phyloP scores from a whole-genome alignment of 805 yeast species.

The Priceomyces carsonii region DNA sequence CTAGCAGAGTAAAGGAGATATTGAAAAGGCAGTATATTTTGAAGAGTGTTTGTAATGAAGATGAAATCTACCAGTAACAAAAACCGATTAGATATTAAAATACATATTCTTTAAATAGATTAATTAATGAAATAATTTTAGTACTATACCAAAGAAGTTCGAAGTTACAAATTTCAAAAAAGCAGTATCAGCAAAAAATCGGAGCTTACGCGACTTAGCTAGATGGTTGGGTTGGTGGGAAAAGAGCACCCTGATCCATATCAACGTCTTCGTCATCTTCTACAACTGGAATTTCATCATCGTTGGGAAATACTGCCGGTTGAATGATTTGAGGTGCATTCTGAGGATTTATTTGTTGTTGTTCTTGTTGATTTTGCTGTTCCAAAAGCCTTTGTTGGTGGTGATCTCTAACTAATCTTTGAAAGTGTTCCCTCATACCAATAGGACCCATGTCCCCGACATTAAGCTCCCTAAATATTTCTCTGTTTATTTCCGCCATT shows the following conservation, averaged over 20 bases:
- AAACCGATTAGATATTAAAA: not conserved
- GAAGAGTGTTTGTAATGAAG: slow-evolving; percentile 3
- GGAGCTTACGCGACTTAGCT: too few species aligned
- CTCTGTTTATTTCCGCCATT: slow-evolving; percentile 28
- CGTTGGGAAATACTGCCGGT: slow-evolving; percentile 41
- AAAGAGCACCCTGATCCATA: slow-evolving; percentile 30
- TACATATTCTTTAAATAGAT: not conserved
- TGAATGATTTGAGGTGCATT: slow-evolving; percentile 45
- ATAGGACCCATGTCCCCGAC: slow-evolving; percentile 31
- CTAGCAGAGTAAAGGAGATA: slow-evolving; percentile 3
- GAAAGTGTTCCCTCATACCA: slow-evolving; percentile 36
- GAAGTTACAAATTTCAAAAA: too few species aligned
- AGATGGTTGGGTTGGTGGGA: slow-evolving; percentile 15
- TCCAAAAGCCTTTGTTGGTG: slow-evolving; percentile 23
- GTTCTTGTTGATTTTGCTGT: slow-evolving; percentile 6
- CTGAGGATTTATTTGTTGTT: slow-evolving; percentile 7
- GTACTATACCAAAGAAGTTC: too few species aligned
- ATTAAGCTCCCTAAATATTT: slow-evolving; percentile 29
- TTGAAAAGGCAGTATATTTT: slow-evolving; percentile 6
- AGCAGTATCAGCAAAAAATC: too few species aligned
- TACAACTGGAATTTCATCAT: slow-evolving; percentile 21
- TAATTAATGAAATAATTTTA: not conserved
- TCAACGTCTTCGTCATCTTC: slow-evolving; percentile 35
- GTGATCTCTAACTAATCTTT: slow-evolving; percentile 25
- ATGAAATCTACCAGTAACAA: slow-evolving; percentile 5